Evolutionary conservation across 176 grass and related monocot genomes (phyloP).

Genomic region (Phragmites australis): DNA sequence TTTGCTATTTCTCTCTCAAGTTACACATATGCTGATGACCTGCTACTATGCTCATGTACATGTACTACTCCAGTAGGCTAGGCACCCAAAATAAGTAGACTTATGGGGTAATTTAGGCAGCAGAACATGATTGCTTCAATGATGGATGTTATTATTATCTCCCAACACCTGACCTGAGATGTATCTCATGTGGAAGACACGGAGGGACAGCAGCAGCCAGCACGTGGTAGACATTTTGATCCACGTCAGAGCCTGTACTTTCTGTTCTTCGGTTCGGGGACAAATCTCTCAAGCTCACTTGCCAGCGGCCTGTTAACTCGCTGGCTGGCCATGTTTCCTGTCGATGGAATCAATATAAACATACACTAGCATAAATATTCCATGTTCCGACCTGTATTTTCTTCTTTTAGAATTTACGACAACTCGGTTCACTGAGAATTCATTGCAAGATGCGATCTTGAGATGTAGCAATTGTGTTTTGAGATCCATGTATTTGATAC

Average conservation of each 20-base stretch:
- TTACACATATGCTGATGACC: too few relatives aligned
- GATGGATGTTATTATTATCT: neutral
- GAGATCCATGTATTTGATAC: neutral
- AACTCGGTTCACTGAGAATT: neutral
- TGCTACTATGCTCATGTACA: too few relatives aligned
- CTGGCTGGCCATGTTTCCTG: neutral
- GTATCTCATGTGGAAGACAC: constrained; percentile 11
- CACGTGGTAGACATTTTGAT: constrained; percentile 17
- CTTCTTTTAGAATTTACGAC: neutral
- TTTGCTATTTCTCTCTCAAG: too few relatives aligned
- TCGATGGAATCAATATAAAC: neutral
- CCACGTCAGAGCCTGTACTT: neutral
- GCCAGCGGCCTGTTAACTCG: too few relatives aligned
- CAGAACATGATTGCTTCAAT: too few relatives aligned
- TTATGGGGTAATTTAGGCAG: too few relatives aligned
- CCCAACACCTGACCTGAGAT: constrained; percentile 22
- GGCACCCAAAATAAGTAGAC: too few relatives aligned
- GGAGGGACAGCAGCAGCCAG: neutral
- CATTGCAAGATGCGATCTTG: constrained; percentile 36
- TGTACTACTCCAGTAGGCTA: too few relatives aligned
- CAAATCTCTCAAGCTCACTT: neutral
- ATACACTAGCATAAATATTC: neutral
- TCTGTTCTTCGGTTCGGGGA: neutral
- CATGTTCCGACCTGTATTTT: neutral
- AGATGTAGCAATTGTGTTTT: neutral